Percentiles rank a stretch among this genome's conserved stretches.
Evolutionary conservation across 2,329 filamentous ascomycete species (phyloP).

Genomic region (Aspergillus eucalypticola): DNA sequence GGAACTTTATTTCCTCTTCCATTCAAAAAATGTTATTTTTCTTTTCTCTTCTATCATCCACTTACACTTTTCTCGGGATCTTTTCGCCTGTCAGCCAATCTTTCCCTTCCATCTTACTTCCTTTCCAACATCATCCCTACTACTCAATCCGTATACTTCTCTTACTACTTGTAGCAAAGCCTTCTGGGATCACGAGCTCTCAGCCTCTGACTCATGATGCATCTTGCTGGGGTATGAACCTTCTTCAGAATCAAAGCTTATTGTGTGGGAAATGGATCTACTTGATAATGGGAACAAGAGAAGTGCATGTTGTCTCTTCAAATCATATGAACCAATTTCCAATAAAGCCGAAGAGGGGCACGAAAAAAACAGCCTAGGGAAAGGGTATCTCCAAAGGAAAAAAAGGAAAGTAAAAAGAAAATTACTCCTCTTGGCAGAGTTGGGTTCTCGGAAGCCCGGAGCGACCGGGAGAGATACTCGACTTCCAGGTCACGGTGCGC

Average conservation of each 20-base stretch:
- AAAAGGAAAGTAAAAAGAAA: background rate
- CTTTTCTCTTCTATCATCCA: background rate
- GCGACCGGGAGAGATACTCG: conserved; percentile 15
- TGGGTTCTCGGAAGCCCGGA: conserved; percentile 18
- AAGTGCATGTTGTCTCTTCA: too few relatives aligned
- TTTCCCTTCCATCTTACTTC: background rate
- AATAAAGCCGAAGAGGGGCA: background rate
- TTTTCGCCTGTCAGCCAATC: background rate
- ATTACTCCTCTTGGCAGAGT: background rate
- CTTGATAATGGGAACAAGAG: too few relatives aligned
- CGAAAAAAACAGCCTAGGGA: background rate
- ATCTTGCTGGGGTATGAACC: too few relatives aligned
- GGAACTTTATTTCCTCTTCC: conserved; percentile 8
- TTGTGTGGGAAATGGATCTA: too few relatives aligned
- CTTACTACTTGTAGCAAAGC: background rate
- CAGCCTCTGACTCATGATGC: background rate
- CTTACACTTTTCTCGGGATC: background rate
- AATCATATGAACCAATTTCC: too few relatives aligned
- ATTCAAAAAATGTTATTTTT: background rate
- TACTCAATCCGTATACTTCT: too few relatives aligned
- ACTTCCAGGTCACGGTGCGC: conserved; percentile 15
- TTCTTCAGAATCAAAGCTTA: too few relatives aligned
- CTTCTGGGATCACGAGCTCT: background rate
- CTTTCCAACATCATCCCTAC: background rate
- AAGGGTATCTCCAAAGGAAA: background rate